Base-by-base conservation (phyloP, 441 rosid species). In the Erodium trifolium region DNA sequence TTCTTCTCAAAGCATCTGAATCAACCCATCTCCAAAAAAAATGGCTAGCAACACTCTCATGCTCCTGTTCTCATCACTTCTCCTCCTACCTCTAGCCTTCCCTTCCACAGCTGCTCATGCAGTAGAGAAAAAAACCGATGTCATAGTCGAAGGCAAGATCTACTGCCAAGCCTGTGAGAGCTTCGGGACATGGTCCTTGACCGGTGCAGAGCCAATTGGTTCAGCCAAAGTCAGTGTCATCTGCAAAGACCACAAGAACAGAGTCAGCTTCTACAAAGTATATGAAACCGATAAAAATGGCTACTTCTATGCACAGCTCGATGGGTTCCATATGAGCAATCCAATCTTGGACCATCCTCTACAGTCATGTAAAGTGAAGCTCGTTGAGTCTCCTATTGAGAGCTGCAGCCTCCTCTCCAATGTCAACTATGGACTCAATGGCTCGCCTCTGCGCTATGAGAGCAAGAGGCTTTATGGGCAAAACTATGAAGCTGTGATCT, bases 111-210 rank as follows among this genome's bases (percentile, higher is more conserved):
- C 75, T 2, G 73, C 85, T 34, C 19, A 83, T 59, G 79, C 60
- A 62, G 55, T 19, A 49, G 85, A 63, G 39, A 83, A 79, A 78
- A 73, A 74, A 65, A 78, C 71, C 37, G 86, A 82, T 19, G 89
- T 85, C 5, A 87, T 82, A 27, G 85, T 93, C 13, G 97, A 89
- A 80, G 98, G 97, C 47, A 81, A 82, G 78, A 94, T 93, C 37
- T 93, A 90, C 66, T 90, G 96, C 79, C 98, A 93, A 73, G 75
- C 88, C 76, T 90, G 97, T 71, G 80, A 83, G 37, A 71, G 81
- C 34, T 78, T 27, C 57, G 92, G 97, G 12, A 77, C 94, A 18
- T 86, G 98, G 97, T 88, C 91, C 7, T 79, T 87, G 73, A 75
- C 74, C 1, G 87, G 75, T 16, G 96, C 96, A 16, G 69, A 86